Evolutionary conservation across 352 stramenopile species (phyloP), one percentile per base, ranked within the genome.

Genomic region (Phytophthora citrophthora): DNA sequence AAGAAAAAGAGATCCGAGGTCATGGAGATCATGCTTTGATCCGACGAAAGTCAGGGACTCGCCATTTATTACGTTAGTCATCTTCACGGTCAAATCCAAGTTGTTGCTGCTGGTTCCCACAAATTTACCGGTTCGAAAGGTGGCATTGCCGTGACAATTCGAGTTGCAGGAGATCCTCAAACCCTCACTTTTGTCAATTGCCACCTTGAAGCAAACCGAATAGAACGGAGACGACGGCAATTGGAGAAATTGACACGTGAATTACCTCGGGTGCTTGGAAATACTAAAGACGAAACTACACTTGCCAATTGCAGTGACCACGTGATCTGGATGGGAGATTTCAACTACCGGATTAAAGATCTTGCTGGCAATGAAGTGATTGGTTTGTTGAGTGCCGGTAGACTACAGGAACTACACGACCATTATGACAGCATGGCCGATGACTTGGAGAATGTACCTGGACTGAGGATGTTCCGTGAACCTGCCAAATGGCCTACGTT

Each of bases 291-390:
- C 2, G 20, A 24, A 16, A 40, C 29, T 1, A 71, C 38, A 5
- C 44, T 95, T 0, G 81, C 79, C 3, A 74, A 61, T 9, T 76
- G 83, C 49, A 91, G 87, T 26, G 76, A 91, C 53, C 83, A 95
- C 49, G 73, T 93, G 7, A 66, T 95, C 26, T 92, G 84, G 83
- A 88, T 92, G 72, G 87, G 87, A 2, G 84, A 95, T 61, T 84
- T 95, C 34, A 93, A 91, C 68, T 93, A 93, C 65, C 79, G 79
- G 8, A 79, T 91, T 52, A 64, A 84, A 26, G 71, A 61, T 4
- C 63, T 88, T 9, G 77, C 81, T 26, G 74, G 76, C 0, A 64
- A 79, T 29, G 70, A 80, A 7, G 80, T 90, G 54, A 47, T 89
- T n/a, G 61, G 62, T 16, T 54, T 85, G 11, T 47, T 93, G 7